Evolutionary conservation across 2,329 filamentous ascomycete genomes (phyloP).

Genomic region (Talaromyces marneffei): DNA sequence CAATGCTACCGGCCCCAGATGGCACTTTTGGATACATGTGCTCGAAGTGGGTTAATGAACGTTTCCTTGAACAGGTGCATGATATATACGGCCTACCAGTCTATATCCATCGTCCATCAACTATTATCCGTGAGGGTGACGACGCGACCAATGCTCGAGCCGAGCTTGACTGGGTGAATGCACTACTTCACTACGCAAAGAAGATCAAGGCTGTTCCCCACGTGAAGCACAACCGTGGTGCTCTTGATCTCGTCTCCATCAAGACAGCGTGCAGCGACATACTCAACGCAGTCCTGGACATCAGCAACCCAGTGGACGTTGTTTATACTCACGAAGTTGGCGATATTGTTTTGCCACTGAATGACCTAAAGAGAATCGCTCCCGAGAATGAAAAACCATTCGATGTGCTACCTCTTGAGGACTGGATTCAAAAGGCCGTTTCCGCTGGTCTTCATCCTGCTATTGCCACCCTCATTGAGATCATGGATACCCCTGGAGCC

Average conservation of each 20-base stretch:
- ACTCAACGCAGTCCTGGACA: not conserved
- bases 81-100: not conserved
- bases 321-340: not conserved
- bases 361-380: not conserved
- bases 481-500: not conserved
- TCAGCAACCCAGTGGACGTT: not conserved
- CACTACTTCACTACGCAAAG: not conserved
- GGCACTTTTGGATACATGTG: conserved; percentile 33
- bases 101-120: conserved; percentile 1
- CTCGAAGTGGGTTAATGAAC: conserved; percentile 38
- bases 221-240: not conserved
- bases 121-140: not conserved
- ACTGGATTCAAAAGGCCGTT: not conserved
- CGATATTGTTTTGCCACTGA: not conserved
- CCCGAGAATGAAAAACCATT: not conserved
- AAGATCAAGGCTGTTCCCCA: not conserved
- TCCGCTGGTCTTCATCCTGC: not conserved
- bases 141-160: not conserved
- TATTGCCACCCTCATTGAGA: not conserved
- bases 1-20: conserved; percentile 17
- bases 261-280: not conserved
- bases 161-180: not conserved
- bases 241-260: not conserved
- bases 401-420: not conserved
- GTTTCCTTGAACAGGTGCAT: conserved; percentile 27